A percentile compares a stretch with the other conserved stretches of the same genome.
These are phyloP conservation scores for Anisodus acutangulus DNA, from an alignment of 257 asterid genomes.

Conservation along the genomic window DNA sequence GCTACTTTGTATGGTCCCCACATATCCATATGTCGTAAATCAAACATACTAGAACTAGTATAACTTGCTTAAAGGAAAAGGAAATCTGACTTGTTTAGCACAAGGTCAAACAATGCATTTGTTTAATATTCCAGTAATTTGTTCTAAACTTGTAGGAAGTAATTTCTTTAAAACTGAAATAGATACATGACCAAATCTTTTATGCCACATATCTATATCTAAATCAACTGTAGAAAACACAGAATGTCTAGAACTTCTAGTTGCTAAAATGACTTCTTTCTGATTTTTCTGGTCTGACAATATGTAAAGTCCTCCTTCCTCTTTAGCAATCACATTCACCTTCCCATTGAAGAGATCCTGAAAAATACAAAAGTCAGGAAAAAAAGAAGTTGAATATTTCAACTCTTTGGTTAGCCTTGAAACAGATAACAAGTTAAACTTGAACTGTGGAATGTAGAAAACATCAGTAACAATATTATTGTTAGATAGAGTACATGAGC, in stretches of 20 bases:
- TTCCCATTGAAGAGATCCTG: not conserved
- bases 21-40: not conserved
- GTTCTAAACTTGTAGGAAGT: not conserved
- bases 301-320: not conserved
- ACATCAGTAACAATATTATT: not conserved
- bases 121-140: not conserved
- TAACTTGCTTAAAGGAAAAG: not conserved
- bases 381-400: not conserved
- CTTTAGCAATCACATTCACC: not conserved
- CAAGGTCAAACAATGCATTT: not conserved
- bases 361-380: not conserved
- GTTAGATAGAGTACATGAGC: not conserved
- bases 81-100: not conserved
- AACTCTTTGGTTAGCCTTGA: not conserved
- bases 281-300: too few relatives aligned
- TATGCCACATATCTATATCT: not conserved
- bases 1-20: too few relatives aligned
- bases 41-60: not conserved
- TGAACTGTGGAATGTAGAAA: not conserved
- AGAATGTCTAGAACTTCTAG: too few relatives aligned
- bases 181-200: not conserved
- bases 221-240: too few relatives aligned
- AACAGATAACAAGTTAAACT: too few relatives aligned
- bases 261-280: too few relatives aligned
- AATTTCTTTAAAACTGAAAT: not conserved